A percentile compares a stretch with the other conserved stretches of the same genome.
These are phyloP conservation scores for Mortierella polycephala DNA, from an alignment of 371 early-diverging fungal species.

Conservation along the genomic window DNA sequence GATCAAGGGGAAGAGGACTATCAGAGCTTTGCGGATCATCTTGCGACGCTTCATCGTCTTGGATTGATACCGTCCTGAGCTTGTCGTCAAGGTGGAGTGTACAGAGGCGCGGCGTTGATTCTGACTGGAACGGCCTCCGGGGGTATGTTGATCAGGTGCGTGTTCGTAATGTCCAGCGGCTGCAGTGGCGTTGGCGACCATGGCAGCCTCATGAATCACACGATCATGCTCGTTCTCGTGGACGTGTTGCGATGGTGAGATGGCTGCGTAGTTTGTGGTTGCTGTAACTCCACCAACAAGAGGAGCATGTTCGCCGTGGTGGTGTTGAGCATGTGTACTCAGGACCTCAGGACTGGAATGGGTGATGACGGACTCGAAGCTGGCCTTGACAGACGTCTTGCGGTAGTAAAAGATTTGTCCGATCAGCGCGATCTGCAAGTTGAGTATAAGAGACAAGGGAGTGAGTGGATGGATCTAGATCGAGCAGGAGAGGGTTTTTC, in stretches of 20 bases:
- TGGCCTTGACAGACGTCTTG: slow-evolving; percentile 33
- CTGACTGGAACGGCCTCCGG: slow-evolving; percentile 7
- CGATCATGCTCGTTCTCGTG: slow-evolving; percentile 47
- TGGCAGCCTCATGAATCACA: slow-evolving; percentile 46
- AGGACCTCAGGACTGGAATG: slow-evolving; percentile 32
- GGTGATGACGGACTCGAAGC: slow-evolving; percentile 48
- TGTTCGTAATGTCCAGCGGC: slow-evolving; percentile 10
- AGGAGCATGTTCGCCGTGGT: slow-evolving; percentile 23
- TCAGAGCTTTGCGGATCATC: slow-evolving; percentile 19
- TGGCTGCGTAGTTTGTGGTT: slow-evolving; percentile 20
- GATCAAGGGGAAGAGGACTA: slow-evolving; percentile 31
- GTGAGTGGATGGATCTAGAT: neutral
- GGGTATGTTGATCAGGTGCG: neutral
- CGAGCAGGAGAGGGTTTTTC: neutral
- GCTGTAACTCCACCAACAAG: slow-evolving; percentile 10
- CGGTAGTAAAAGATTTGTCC: slow-evolving; percentile 68
- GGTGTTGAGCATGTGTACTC: neutral
- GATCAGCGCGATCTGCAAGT: slow-evolving; percentile 56
- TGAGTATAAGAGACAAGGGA: neutral
- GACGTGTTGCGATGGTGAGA: slow-evolving; percentile 32
- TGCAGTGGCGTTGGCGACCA: slow-evolving; percentile 42
- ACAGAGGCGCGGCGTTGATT: slow-evolving; percentile 41
- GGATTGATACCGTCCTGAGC: slow-evolving; percentile 33
- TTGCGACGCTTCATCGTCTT: slow-evolving; percentile 31
- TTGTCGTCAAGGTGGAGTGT: slow-evolving; percentile 25